These are phyloP conservation scores for Fusarium gaditjirri DNA, from an alignment of 2,329 filamentous ascomycete species.

Conservation along the genomic window DNA sequence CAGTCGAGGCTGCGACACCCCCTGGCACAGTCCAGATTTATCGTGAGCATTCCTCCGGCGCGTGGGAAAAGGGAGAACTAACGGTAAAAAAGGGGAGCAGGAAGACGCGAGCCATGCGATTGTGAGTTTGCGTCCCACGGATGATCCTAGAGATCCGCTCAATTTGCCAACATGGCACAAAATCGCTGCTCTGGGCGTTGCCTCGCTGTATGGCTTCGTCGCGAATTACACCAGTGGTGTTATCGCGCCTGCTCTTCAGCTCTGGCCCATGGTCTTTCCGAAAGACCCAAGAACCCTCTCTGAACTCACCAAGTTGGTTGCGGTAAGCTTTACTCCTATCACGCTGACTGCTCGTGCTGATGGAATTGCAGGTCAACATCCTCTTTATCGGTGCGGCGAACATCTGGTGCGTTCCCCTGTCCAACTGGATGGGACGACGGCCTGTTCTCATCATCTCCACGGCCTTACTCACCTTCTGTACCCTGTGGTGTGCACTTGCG, in stretches of 20 bases:
- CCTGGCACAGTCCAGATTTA: slow-evolving; percentile 24
- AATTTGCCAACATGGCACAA: slow-evolving; percentile 51
- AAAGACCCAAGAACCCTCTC: slow-evolving; percentile 35
- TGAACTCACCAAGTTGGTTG: slow-evolving; percentile 47
- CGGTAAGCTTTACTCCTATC: slow-evolving; percentile 25
- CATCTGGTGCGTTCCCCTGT: slow-evolving; percentile 51
- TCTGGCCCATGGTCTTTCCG: slow-evolving; percentile 48
- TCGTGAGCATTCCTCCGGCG: not conserved
- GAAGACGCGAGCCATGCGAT: not conserved
- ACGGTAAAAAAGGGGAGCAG: slow-evolving; percentile 3
- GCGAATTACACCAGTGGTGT: slow-evolving; percentile 48
- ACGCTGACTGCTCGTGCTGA: accelerated
- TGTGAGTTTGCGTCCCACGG: not conserved
- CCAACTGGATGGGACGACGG: slow-evolving; percentile 50
- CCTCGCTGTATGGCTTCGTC: slow-evolving; percentile 49
- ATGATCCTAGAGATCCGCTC: slow-evolving; percentile 51
- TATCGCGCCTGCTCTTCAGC: slow-evolving; percentile 47
- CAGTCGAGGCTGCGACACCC: slow-evolving; percentile 22
- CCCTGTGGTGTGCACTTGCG: slow-evolving; percentile 44
- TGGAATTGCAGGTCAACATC: slow-evolving; percentile 44
- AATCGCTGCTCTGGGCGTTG: slow-evolving; percentile 40
- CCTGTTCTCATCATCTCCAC: slow-evolving; percentile 47
- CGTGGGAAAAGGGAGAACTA: accelerated
- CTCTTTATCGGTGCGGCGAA: slow-evolving; percentile 50
- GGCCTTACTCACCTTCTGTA: slow-evolving; percentile 42